A percentile compares a stretch with the other conserved stretches of the same genome.
These are phyloP conservation scores for Grammothele lineata DNA, from an alignment of 768 basidiomycete species.

Conservation along the genomic window DNA sequence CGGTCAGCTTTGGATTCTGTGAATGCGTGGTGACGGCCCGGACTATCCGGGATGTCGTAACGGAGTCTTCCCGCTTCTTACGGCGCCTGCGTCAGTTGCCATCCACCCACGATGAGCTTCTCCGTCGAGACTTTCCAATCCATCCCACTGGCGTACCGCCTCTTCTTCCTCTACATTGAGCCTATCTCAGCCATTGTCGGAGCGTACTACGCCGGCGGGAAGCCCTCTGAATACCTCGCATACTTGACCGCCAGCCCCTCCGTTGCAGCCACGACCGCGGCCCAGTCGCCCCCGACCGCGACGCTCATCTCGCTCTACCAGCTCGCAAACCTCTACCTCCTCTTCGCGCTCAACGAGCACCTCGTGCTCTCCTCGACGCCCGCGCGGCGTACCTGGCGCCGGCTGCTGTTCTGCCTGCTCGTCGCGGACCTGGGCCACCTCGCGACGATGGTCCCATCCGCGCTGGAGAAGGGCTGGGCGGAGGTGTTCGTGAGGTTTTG, in stretches of 20 bases:
- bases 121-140: not conserved
- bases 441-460: slow-evolving; percentile 40
- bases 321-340: slow-evolving; percentile 46
- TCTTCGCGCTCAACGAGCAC: slow-evolving; percentile 48
- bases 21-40: too few species aligned
- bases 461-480: slow-evolving; percentile 21
- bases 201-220: slow-evolving; percentile 42
- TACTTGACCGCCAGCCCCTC: slow-evolving; percentile 27
- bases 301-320: slow-evolving; percentile 41
- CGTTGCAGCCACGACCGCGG: not conserved
- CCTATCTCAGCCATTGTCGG: slow-evolving; percentile 47
- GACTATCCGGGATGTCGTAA: too few species aligned
- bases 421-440: slow-evolving; percentile 49
- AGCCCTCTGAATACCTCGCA: slow-evolving; percentile 35
- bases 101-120: not conserved
- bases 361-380: slow-evolving; percentile 42
- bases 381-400: slow-evolving; percentile 38
- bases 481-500: slow-evolving; percentile 41
- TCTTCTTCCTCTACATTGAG: slow-evolving; percentile 50
- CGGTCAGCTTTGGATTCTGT: too few species aligned
- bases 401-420: slow-evolving; percentile 40
- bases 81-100: too few species aligned
- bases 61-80: too few species aligned
- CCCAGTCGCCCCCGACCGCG: slow-evolving; percentile 23
- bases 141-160: slow-evolving; percentile 30